Percentiles rank a stretch among this genome's conserved stretches.
phyloP scores from a whole-genome alignment of 192 early-diverging fungal genomes.

The Coemansia sp. region DNA sequence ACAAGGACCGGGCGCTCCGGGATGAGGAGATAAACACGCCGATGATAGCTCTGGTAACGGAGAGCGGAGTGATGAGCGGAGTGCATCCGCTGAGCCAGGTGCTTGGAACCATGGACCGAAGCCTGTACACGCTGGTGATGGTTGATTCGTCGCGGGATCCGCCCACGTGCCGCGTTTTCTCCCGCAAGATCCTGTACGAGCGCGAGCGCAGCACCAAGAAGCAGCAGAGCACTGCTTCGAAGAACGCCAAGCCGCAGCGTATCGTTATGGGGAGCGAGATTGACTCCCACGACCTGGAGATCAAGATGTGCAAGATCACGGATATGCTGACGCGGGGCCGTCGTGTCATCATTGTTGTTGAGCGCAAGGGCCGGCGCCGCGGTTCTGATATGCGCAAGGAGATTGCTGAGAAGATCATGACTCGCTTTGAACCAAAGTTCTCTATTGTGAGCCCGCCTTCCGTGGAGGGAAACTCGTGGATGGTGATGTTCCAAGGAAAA shows the following conservation, averaged over 20 bases:
- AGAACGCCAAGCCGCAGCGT: slow-evolving; percentile 20
- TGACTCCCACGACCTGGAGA: slow-evolving; percentile 26
- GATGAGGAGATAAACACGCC: slow-evolving; percentile 40
- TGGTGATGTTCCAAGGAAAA: slow-evolving; percentile 24
- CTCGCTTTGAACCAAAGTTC: background rate
- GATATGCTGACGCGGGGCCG: slow-evolving; percentile 26
- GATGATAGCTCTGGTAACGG: slow-evolving; percentile 25
- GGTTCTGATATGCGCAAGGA: background rate
- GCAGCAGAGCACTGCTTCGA: slow-evolving; percentile 4
- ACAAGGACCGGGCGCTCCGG: slow-evolving; percentile 18
- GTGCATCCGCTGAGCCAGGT: slow-evolving; percentile 18
- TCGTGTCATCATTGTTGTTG: slow-evolving; percentile 25
- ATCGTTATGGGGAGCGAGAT: slow-evolving; percentile 19
- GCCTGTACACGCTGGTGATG: slow-evolving; percentile 21
- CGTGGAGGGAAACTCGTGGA: slow-evolving; percentile 20
- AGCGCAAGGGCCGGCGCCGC: slow-evolving; percentile 9
- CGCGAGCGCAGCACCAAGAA: slow-evolving; percentile 30
- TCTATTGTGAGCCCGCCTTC: slow-evolving; percentile 12
- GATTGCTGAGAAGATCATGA: slow-evolving; percentile 12
- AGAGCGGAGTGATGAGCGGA: slow-evolving; percentile 20
- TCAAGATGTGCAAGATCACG: slow-evolving; percentile 21
- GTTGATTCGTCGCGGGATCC: slow-evolving; percentile 21
- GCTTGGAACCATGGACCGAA: slow-evolving; percentile 25
- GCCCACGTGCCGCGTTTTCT: slow-evolving; percentile 41
- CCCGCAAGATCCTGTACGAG: slow-evolving; percentile 41